Percentiles rank a stretch among this genome's conserved stretches.
Conservation (phyloP, 495 filamentous ascomycete species). For the Aspergillus bridgeri region DNA sequence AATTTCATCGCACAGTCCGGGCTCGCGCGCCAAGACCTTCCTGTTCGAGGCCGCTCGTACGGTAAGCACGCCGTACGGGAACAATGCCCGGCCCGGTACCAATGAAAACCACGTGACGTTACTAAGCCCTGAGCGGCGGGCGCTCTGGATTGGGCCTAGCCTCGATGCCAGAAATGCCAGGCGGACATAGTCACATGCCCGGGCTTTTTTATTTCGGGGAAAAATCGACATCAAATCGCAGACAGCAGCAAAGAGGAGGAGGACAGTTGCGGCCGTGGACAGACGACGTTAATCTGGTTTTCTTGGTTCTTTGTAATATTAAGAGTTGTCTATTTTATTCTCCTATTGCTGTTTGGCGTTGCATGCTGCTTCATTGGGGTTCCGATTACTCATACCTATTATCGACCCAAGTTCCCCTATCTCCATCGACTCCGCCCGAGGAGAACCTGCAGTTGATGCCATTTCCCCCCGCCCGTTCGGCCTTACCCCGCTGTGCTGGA, state of each 20-base stretch:
- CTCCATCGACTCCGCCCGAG: constrained; percentile 13
- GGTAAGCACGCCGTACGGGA: constrained; percentile 18
- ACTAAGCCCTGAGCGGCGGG: constrained; percentile 21
- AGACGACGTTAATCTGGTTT: not conserved
- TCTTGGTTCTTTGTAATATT: not conserved
- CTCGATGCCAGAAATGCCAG: not conserved
- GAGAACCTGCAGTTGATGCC: constrained; percentile 33
- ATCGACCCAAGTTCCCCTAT: constrained; percentile 2
- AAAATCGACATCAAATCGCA: not conserved
- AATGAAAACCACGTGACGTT: constrained; percentile 23
- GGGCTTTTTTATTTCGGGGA: not conserved
- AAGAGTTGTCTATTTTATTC: not conserved
- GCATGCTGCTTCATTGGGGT: not conserved
- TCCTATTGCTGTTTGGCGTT: not conserved
- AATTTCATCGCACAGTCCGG: constrained; percentile 50
- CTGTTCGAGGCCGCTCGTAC: constrained; percentile 24
- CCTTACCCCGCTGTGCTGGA: constrained; percentile 36
- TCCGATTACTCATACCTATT: constrained; percentile 5
- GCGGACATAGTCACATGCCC: not conserved
- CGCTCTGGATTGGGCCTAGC: constrained; percentile 2
- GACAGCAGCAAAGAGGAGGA: too few relatives aligned
- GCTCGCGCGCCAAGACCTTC: constrained; percentile 37
- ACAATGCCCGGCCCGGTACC: constrained; percentile 27
- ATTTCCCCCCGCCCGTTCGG: constrained; percentile 32
- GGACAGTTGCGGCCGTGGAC: not conserved